phyloP scores from a whole-genome alignment of 768 basidiomycete species.

The Macrolepiota albuminosa region DNA sequence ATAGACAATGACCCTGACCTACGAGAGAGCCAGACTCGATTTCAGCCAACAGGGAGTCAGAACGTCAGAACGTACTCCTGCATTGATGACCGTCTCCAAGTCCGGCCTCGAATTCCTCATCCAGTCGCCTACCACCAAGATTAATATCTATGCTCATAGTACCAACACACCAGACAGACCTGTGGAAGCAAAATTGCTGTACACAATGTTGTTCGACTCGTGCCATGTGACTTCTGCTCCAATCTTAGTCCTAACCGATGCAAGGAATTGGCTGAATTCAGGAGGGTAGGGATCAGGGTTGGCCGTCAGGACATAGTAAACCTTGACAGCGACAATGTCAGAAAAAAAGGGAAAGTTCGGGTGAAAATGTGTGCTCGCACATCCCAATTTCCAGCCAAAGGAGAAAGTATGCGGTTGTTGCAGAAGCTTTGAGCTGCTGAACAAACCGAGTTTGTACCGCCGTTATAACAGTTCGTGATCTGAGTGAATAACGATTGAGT shows the following conservation, averaged over 20 bases:
- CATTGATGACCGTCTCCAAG: constrained; percentile 54
- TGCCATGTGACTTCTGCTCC: constrained; percentile 43
- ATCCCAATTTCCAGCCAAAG: constrained; percentile 52
- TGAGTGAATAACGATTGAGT: constrained; percentile 15
- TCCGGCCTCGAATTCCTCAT: constrained; percentile 46
- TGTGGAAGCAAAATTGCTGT: constrained; percentile 44
- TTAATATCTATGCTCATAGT: background rate
- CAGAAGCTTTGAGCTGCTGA: constrained; percentile 54
- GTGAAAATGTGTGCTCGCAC: constrained; percentile 22
- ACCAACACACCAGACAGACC: constrained; percentile 22
- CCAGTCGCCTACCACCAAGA: constrained; percentile 43
- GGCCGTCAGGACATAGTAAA: constrained; percentile 44
- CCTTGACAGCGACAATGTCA: constrained; percentile 15
- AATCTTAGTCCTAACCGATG: constrained; percentile 28
- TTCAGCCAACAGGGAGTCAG: background rate
- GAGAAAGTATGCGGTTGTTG: constrained; percentile 49
- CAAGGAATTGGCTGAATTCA: constrained; percentile 27
- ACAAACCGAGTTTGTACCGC: constrained; percentile 44
- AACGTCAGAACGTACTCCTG: constrained; percentile 34
- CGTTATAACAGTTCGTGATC: constrained; percentile 50
- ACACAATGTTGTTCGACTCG: constrained; percentile 36
- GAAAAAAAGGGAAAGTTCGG: background rate
- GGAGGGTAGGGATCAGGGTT: constrained; percentile 52
- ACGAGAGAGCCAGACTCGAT: background rate
- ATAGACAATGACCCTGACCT: constrained; percentile 45